Evolutionary conservation across 345 rosid genomes (phyloP), one percentile per base, ranked within the genome.

Genomic region (Ceriops decandra): DNA sequence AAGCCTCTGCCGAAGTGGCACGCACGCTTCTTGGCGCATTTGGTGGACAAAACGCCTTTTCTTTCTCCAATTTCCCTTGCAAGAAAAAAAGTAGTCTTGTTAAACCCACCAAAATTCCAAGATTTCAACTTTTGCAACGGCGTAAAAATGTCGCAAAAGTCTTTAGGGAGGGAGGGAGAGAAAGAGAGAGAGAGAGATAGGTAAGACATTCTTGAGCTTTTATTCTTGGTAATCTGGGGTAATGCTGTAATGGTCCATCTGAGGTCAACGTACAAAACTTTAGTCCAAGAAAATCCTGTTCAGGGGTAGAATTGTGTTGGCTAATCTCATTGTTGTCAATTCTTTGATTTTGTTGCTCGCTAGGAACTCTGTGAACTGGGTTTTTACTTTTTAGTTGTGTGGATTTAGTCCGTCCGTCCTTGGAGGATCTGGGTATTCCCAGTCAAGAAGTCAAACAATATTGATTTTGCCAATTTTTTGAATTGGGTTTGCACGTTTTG

Each of bases 1-100:
- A 46, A 3, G 19, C 49, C 19, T 11, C 19, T 51, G 11, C 54
- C 69, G 69, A 77, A 85, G 90, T 87, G 76, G 93, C 82, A 83
- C 81, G 89, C 98, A 90, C 98, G 98, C 90, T 90, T 71, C 54
- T 70, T 71, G 65, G 74, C 90, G 76, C 71, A 68, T 69, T 72
- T 84, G 19, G 49, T 78, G 75, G 82, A 83, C 77, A 57, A 49
- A 27, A 68, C 52, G 27, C 5, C 49, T 42, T 16, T 11, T 13
- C 49, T 79, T 27, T 64, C 54, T 32, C 60, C 52, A 64, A 35
- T 62, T 52, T 70, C 58, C 73, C 68, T 68, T 46, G 24, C 61
- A 68, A 68, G 31, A 27, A 58, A 61, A 27, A 20, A 10, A n/a
- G 66, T 65, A 65, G 13, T 42, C 74, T 64, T 52, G 2, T 51